A percentile compares a stretch with the other conserved stretches of the same genome.
These are phyloP conservation scores for Furcasterigmium furcatum DNA, from an alignment of 2,329 filamentous ascomycete species.

Conservation along the genomic window DNA sequence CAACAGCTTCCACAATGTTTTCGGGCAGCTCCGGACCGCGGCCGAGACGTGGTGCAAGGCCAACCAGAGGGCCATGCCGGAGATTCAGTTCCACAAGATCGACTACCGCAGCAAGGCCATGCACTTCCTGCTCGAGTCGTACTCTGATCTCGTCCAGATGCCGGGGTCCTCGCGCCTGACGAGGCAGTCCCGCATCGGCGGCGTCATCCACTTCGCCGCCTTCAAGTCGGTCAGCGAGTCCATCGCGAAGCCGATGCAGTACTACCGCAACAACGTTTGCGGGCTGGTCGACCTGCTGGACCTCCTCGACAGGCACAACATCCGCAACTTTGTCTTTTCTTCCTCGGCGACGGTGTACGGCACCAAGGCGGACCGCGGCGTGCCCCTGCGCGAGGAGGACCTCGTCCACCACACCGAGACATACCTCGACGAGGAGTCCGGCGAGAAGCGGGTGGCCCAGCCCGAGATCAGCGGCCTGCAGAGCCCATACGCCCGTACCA, in stretches of 20 bases:
- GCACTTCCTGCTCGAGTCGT: slow-evolving; percentile 31
- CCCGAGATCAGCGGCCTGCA: slow-evolving; percentile 50
- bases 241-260: slow-evolving; percentile 56
- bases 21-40: slow-evolving; percentile 21
- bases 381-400: slow-evolving; percentile 52
- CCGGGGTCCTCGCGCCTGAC: slow-evolving; percentile 4
- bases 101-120: slow-evolving; percentile 33
- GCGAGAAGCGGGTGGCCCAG: slow-evolving; percentile 23
- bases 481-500: slow-evolving; percentile 63
- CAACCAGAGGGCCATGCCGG: slow-evolving; percentile 17
- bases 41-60: slow-evolving; percentile 20
- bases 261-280: slow-evolving; percentile 67
- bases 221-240: slow-evolving; percentile 65
- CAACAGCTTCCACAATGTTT: slow-evolving; percentile 36
- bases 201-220: slow-evolving; percentile 69
- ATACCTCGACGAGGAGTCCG: slow-evolving; percentile 36
- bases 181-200: slow-evolving; percentile 46
- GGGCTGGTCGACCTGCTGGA: slow-evolving; percentile 58
- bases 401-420: slow-evolving; percentile 48
- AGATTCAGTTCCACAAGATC: slow-evolving; percentile 32
- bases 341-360: slow-evolving; percentile 68
- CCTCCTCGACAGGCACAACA: slow-evolving; percentile 53
- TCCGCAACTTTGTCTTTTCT: slow-evolving; percentile 66
- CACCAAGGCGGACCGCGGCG: slow-evolving; percentile 43
- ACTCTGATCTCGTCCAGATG: slow-evolving; percentile 18